Base-by-base conservation (phyloP, 1,284 basidiomycete genomes). In the Lentinula novae-zelandiae region DNA sequence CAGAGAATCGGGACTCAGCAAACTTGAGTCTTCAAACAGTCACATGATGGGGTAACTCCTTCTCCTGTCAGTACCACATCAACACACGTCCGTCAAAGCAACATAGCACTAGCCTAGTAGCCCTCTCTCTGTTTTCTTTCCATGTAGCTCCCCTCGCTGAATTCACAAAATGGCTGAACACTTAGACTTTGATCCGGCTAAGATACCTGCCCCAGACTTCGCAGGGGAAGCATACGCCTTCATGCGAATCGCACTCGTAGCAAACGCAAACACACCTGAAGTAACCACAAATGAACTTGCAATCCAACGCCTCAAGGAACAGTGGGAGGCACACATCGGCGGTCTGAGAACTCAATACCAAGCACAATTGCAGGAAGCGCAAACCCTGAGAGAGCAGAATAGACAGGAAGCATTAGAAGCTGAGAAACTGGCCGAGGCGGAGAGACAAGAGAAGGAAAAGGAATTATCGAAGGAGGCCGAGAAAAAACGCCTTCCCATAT, bases 401-500 rank as follows among this genome's bases (percentile, higher is more conserved):
- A 58, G 36, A 27, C 34, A 22, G 27, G 6, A 15, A 42, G 40
- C 15, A 10, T 1, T 20, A 8, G 57, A 38, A 12, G 46, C 20
- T n/a, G 27, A 20, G 12, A 22, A 17, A 3, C 2, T 7, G 4
- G 31, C 13, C 0, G 20, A 39, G 36, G 48, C 2, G 1, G 38
- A 58, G 12, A n/a, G 33, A 27, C 15, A 42, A 5, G 27, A 58
- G 34, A 48, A 51, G 31, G 42, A 58, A 34, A 22, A 20, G 27
- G 57, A 58, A n/a, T n/a, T 34, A 3, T n/a, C 33, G 1, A 58
- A 58, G 57, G 57, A 58, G 12, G 39, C 12, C 38, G 57, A 62
- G 39, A 62, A 62, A 56, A 53, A 58, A 13, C 22, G 49, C n/a
- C 22, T 48, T 7, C 20, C 46, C 0, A 46, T 60, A 6, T 52